Evolutionary conservation across 805 yeast species (phyloP).

Genomic region (Candida vartiovaarae): DNA sequence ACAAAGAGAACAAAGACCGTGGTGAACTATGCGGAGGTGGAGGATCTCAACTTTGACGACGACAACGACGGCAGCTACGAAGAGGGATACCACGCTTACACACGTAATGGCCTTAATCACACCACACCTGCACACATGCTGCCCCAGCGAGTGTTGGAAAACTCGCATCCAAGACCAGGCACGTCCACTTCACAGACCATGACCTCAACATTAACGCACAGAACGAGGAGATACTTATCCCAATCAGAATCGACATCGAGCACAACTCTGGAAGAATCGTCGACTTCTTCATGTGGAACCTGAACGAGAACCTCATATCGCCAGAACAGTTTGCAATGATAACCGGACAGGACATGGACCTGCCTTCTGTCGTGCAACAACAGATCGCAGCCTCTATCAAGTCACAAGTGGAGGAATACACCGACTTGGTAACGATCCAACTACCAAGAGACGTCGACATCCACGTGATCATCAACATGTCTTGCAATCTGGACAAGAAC

Average conservation of each 20-base stretch:
- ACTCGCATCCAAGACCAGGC: conserved; percentile 21
- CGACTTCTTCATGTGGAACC: conserved; percentile 89
- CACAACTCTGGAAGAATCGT: conserved; percentile 76
- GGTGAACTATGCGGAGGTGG: conserved; percentile 80
- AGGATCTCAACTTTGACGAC: conserved; percentile 52
- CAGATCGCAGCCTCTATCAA: conserved; percentile 64
- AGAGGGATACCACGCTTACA: conserved; percentile 8
- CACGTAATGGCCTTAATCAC: neutral
- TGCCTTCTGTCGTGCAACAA: conserved; percentile 56
- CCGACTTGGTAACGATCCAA: conserved; percentile 53
- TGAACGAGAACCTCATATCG: conserved; percentile 66
- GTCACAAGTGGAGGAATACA: conserved; percentile 75
- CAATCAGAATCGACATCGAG: conserved; percentile 81
- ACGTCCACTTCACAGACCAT: conserved; percentile 18
- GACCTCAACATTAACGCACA: conserved; percentile 21
- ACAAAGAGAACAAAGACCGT: conserved; percentile 67
- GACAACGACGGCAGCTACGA: conserved; percentile 33
- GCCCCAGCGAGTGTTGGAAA: conserved; percentile 8
- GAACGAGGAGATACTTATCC: conserved; percentile 71
- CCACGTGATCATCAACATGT: conserved; percentile 73
- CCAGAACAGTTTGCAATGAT: conserved; percentile 88
- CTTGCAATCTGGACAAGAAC: conserved; percentile 76
- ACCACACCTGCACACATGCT: neutral
- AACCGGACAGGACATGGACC: conserved; percentile 76
- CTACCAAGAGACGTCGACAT: conserved; percentile 60